Evolutionary conservation across 805 yeast species (phyloP), one percentile per base, ranked within the genome.

Genomic region (Wickerhamiella parazyma): DNA sequence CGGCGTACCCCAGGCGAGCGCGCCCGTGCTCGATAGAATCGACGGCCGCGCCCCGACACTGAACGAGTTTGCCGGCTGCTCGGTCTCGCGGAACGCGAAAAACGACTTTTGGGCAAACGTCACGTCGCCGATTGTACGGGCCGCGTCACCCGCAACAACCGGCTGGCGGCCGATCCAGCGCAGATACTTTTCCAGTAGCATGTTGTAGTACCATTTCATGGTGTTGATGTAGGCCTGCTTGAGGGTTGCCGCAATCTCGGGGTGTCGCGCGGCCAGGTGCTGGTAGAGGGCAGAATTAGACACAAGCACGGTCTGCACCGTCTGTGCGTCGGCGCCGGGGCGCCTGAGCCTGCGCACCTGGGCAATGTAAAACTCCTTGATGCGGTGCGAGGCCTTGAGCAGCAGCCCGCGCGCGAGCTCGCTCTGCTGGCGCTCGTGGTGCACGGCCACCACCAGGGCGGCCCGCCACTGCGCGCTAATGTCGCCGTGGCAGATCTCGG

Each of bases 121-220:
- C 1, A 21, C 21, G 8, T 18, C 36, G 22, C 49, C 49, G 10
- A 46, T 29, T 6, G 45, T 35, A 5, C 26, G 38, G 10, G 38
- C 9, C 16, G 21, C 31, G 36, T 46, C 49, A n/a, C 33, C 34
- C 0, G 37, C 14, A 2, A 36, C 33, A 10, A 49, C 24, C 16
- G 51, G 50, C 45, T 49, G 54, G n/a, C 55, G 48, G 22, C 42
- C 46, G 14, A 53, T 44, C 50, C 49, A 49, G 22, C 55, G 45
- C 18, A 53, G 51, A 33, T 54, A 54, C 38, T 54, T 54, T 17
- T 78, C 76, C 55, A 87, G 89, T 51, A 81, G 73, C 45, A 80
- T 72, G 46, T 71, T 68, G 59, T 91, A 91, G 63, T 89, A 91
- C 98, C 98, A 91, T 54, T 73, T 68, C 83, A 91, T 87, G 2